Evolutionary conservation across 2,329 filamentous ascomycete genomes (phyloP), one percentile per base, ranked within the genome.

Genomic region (Acrocalymma vagum): DNA sequence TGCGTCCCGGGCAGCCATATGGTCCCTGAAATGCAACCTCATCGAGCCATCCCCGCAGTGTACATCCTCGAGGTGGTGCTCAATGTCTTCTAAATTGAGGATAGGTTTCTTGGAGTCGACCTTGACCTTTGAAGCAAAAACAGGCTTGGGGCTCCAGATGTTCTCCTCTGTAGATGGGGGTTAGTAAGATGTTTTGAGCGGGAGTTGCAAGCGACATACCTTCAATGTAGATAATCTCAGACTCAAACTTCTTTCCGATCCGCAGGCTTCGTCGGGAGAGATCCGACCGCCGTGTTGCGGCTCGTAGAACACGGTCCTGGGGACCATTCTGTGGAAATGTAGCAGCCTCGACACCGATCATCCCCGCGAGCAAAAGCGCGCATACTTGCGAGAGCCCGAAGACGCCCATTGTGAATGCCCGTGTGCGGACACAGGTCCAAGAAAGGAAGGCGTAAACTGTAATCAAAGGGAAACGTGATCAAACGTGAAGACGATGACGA

Each of bases 11-110:
- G 63, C 56, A 3, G 57, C 53, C 3, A 48, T 34, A 2, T 38
- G 29, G 31, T 63, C 58, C 3, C 55, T 53, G 25, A 72, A 70
- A 14, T 50, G 49, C 9, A 72, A 45, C 28, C 48, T 56, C 30
- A 72, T 60, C 24, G 24, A 51, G 5, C 51, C 55, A 9, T 46
- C 33, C 2, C 38, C 39, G 31, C 68, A 72, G 22, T 58, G 34
- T 3, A 71, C 55, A 38, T 58, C 48, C 20, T 57, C 41, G 18
- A 70, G 35, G 32, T 63, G 58, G 29, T 69, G 58, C 26, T 72
- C 68, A 30, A 69, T 56, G 20, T 70, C 67, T 38, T 72, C 69
- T 5, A 72, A 43, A 15, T 58, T 52, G 16, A 71, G 36, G 4
- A 70, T 57, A 7, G 64, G 66, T 26, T 51, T 54, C 38, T 63